Base-by-base conservation (phyloP, 331 rosid species). In the Pyracantha coccinea region DNA sequence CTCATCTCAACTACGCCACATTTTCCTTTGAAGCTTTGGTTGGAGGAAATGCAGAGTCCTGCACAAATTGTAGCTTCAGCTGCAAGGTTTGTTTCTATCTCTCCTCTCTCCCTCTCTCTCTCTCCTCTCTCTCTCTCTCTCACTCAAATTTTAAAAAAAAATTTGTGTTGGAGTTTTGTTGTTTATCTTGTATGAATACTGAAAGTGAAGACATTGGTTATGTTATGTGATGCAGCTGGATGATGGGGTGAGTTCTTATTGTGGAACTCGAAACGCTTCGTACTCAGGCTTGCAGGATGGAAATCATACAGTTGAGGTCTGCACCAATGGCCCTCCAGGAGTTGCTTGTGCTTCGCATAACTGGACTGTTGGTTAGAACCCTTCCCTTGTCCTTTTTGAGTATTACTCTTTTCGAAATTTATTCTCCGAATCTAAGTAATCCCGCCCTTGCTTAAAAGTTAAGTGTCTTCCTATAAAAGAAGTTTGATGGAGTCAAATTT, bases 301-400 rank as follows among this genome's bases (percentile, higher is more conserved):
- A 75, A 81, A 86, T 54, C 98, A 93, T 80, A 84, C 80, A 59
- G 79, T 91, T 77, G 88, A 88, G 75, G 96, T 89, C 35, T 93
- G 97, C 86, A 63, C 80, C 77, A 89, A 88, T 58, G 81, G 77
- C 41, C 45, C 80, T 77, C 82, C 62, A 60, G 89, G 87, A 74
- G 57, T 79, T 81, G 86, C 76, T 72, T 93, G 97, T 86, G 86
- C 89, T 62, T 81, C 64, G 78, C 81, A 84, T 75, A 85, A 87
- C 64, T 93, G 98, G 98, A 91, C 89, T 69, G 74, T 93, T 72
- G 98, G 97, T 93, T 70, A 81, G 75, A 76, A 59, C 66, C 83
- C 69, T 66, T 81, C 77, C 87, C 62, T 62, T 57, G 14, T 75
- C 61, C 57, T 80, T 72, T 84, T 75, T 60, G 2, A 11, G 66